These are phyloP conservation scores for Emergomyces orientalis DNA, from an alignment of 2,329 filamentous ascomycete genomes.

Conservation along the genomic window DNA sequence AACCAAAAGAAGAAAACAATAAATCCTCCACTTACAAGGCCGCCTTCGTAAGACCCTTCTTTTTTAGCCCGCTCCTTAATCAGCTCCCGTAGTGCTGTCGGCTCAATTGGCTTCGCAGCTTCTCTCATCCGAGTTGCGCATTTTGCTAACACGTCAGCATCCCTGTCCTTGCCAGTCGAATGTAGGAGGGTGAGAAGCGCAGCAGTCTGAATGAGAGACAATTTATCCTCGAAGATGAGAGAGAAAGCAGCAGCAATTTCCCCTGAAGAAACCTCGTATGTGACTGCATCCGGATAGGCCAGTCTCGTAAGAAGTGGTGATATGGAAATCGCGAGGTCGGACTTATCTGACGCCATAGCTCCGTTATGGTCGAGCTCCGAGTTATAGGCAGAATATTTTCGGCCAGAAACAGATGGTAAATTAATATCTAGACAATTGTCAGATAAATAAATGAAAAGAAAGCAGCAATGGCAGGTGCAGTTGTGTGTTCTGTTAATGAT, in stretches of 20 bases:
- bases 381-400: neutral
- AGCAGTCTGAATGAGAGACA: conserved; percentile 81
- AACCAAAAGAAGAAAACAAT: neutral
- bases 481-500: neutral
- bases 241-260: conserved; percentile 88
- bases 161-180: conserved; percentile 77
- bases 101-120: conserved; percentile 65
- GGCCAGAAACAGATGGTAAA: neutral
- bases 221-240: conserved; percentile 79
- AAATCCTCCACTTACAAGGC: conserved; percentile 57
- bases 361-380: neutral
- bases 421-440: no score
- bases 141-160: conserved; percentile 75
- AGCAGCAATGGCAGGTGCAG: neutral
- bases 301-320: conserved; percentile 41
- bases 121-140: conserved; percentile 76
- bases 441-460: neutral
- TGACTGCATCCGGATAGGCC: conserved; percentile 36
- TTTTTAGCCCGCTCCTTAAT: conserved; percentile 52
- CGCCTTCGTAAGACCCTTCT: conserved; percentile 70
- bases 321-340: conserved; percentile 35
- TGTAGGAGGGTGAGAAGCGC: conserved; percentile 84
- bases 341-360: conserved; percentile 23
- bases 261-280: conserved; percentile 53
- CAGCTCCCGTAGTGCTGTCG: conserved; percentile 49